Evolutionary conservation across 768 basidiomycete genomes (phyloP), one percentile per base, ranked within the genome.

Genomic region (Podaxis mareebaensis): DNA sequence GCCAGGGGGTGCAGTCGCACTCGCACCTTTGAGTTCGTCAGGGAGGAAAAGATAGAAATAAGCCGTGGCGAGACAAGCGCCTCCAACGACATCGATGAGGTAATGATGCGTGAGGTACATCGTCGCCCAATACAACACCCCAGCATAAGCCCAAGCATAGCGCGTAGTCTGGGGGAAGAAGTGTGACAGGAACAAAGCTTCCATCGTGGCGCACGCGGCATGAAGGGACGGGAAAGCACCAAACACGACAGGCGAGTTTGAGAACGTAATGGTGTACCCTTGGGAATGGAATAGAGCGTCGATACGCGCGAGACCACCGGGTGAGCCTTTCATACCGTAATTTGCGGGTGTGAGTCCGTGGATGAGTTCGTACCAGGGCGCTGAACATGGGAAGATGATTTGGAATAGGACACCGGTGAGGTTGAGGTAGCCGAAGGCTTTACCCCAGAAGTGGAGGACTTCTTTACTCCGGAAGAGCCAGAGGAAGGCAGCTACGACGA

Each of bases 91-190:
- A 72, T 99, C 97, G 77, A 99, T 95, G 71, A 99, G 90, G 81
- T 99, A 99, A 78, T 99, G 96, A 75, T 97, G 95, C 3, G 93
- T 93, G 69, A 96, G 90, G 79, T 96, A 98, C 96, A 99, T 99
- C 24, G 96, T 98, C 10, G 93, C 89, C 97, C 97, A 99, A 74
- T 96, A 99, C 3, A 99, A 84, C 17, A 93, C 77, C 5, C 85
- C 87, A 2, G 88, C 89, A 76, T 99, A 99, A 1, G 76, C 79
- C 93, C 95, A 98, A 24, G 88, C 86, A 67, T 82, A 88, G 2
- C 78, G 79, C 0, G 85, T 80, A 36, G 81, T 82, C 64, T 83
- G 81, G 0, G 93, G 92, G 85, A 98, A 99, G 78, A 99, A 98
- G 76, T 99, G 95, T 20, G 91, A 87, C 59, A 98, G 77, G 83